Conservation (phyloP, 192 early-diverging fungal genomes). For the Rhizophlyctis rosea region DNA sequence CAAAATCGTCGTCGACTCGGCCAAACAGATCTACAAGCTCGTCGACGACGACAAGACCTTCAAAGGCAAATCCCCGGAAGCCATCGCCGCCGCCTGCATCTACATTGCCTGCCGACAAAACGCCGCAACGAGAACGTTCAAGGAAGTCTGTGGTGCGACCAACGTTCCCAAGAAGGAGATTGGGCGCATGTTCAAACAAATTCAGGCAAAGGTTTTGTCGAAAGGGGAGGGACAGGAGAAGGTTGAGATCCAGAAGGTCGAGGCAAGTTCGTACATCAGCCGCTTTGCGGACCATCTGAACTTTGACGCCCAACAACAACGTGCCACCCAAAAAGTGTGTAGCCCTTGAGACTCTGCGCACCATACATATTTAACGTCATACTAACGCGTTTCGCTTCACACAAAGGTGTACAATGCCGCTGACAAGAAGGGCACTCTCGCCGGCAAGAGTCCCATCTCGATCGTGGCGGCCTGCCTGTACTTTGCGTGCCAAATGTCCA, state of each 20-base stretch:
- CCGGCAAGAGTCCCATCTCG: conserved; percentile 87
- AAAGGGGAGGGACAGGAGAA: no score
- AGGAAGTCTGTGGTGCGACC: conserved; percentile 87
- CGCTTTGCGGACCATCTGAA: conserved; percentile 83
- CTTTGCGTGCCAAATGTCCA: conserved; percentile 71
- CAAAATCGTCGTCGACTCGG: conserved; percentile 68
- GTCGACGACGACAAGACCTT: conserved; percentile 81
- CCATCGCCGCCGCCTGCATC: conserved; percentile 87
- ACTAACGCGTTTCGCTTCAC: no score
- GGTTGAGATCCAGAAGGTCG: background rate
- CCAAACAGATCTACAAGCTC: conserved; percentile 84
- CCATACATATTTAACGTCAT: no score
- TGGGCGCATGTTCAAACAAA: conserved; percentile 74
- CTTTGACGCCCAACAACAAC: no score
- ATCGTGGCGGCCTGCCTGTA: conserved; percentile 91
- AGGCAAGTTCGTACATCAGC: no score
- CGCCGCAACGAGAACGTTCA: conserved; percentile 82
- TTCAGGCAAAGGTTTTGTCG: conserved; percentile 41
- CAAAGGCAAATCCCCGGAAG: conserved; percentile 76
- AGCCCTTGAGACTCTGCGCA: no score
- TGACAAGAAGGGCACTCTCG: conserved; percentile 80
- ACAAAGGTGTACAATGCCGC: no score
- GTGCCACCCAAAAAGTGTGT: no score
- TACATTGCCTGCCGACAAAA: conserved; percentile 89
- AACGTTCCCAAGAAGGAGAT: conserved; percentile 93